These are phyloP conservation scores for Phytophthora capsici DNA, from an alignment of 352 stramenopile genomes.

Conservation along the genomic window DNA sequence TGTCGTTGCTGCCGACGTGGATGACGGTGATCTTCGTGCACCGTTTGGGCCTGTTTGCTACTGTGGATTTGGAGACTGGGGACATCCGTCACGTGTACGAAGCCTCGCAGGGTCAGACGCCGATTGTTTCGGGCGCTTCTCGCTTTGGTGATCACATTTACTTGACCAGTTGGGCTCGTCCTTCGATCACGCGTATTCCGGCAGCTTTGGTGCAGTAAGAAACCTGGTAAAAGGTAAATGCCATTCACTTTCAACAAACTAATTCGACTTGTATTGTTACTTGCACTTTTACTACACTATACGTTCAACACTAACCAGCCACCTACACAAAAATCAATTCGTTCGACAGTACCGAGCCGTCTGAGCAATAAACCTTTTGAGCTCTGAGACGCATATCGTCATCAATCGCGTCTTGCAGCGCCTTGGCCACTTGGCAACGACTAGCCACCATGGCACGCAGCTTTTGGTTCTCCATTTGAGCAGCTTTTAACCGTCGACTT, in stretches of 20 bases:
- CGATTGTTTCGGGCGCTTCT: constrained; percentile 46
- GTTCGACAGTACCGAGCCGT: neutral
- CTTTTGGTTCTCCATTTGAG: constrained; percentile 19
- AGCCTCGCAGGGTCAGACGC: constrained; percentile 44
- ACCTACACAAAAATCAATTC: constrained; percentile 17
- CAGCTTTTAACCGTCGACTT: neutral
- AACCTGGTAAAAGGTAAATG: neutral
- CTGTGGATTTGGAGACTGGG: constrained; percentile 51
- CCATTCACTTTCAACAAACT: neutral
- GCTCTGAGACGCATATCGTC: constrained; percentile 9
- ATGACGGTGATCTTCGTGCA: constrained; percentile 41
- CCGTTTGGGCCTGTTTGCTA: constrained; percentile 49
- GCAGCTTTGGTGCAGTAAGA: constrained; percentile 39
- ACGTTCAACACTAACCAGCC: neutral
- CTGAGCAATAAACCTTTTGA: constrained; percentile 9
- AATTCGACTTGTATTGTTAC: neutral
- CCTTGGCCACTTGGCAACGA: constrained; percentile 12
- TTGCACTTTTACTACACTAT: neutral
- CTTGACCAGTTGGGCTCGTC: constrained; percentile 53
- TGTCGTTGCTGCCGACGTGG: constrained; percentile 52
- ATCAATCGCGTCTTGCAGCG: constrained; percentile 21
- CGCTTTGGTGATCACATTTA: constrained; percentile 63
- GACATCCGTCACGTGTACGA: constrained; percentile 56
- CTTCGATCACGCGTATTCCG: constrained; percentile 54
- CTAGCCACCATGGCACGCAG: constrained; percentile 14